Base-by-base conservation (phyloP, 768 basidiomycete species). In the Auriscalpium vulgare region DNA sequence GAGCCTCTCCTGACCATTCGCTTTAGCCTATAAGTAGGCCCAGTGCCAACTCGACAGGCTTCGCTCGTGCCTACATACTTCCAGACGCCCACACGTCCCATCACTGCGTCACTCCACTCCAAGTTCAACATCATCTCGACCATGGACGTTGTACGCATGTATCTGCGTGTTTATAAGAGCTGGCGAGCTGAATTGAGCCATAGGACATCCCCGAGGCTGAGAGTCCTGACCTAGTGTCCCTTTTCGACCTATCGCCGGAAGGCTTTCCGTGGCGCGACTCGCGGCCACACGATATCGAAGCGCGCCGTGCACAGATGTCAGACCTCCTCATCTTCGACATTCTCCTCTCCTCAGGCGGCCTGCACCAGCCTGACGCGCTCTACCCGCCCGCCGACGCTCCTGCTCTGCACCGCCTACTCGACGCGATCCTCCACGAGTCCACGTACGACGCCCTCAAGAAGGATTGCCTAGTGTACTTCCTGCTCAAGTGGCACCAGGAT, bases 401-500 rank as follows among this genome's bases (percentile, higher is more conserved):
- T 10, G 68, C 75, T 1, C 78, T 93, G n/a, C 66, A 74, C 48
- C 72, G 71, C 10, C 74, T 92, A 4, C 70, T 92, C 50, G 72
- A 77, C 21, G 80, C 80, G 16, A 87, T 92, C 59, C 29, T 29
- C 29, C 75, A 78, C 45, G 60, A 70, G 29, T 87, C 82, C 1
- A 66, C 70, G 4, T 93, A 88, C 59, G 91, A 93, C 68, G 66
- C 72, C 36, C 75, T 92, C 54, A 92, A 92, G 77, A 84, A 83
- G 68, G 84, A 91, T 58, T 89, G 87, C 59, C 72, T 93, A 46
- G 72, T 90, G 1, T 93, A 90, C 70, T 91, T 84, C 65, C 71
- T 93, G 59, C 75, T 93, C 56, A 90, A 88, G 66, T 90, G 85
- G 85, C 81, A 86, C 57, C 74, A 79, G 63, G 87, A 90, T 65